A percentile compares a stretch with the other conserved stretches of the same genome.
These are phyloP conservation scores for Glycine tomentella DNA, from an alignment of 306 rosid genomes.

Conservation along the genomic window DNA sequence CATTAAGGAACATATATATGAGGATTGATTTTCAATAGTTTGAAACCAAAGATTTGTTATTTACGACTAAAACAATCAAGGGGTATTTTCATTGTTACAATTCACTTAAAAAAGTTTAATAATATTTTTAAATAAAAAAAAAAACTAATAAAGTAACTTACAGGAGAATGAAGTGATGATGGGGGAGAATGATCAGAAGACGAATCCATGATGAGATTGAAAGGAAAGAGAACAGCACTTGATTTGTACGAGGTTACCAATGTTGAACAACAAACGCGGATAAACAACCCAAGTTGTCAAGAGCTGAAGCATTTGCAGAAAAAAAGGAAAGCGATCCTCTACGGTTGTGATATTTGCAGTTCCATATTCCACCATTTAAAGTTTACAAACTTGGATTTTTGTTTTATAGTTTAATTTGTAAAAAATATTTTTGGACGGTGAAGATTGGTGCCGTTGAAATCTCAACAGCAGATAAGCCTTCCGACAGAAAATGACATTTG, in stretches of 20 bases:
- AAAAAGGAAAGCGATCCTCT: background rate
- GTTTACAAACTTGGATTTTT: background rate
- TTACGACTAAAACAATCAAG: background rate
- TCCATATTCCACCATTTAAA: background rate
- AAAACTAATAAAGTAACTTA: background rate
- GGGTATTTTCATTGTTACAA: background rate
- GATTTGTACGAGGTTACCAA: slow-evolving; percentile 49
- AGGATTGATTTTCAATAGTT: slow-evolving; percentile 10
- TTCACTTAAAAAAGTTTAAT: background rate
- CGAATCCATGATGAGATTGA: slow-evolving; percentile 19
- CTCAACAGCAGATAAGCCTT: background rate
- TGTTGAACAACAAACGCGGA: slow-evolving; percentile 56
- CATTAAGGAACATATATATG: background rate
- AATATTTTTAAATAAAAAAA: background rate
- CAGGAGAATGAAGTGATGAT: slow-evolving; percentile 50
- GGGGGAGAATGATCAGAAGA: slow-evolving; percentile 44
- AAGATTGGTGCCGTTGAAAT: background rate
- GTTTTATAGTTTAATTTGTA: background rate
- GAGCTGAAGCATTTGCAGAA: background rate
- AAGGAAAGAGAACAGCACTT: slow-evolving; percentile 40
- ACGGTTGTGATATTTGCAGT: background rate
- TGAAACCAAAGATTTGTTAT: background rate
- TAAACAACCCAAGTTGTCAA: slow-evolving; percentile 54
- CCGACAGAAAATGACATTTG: background rate
- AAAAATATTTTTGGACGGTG: background rate